phyloP scores from a whole-genome alignment of 208 protist species.

The Histomonas meleagridis region DNA sequence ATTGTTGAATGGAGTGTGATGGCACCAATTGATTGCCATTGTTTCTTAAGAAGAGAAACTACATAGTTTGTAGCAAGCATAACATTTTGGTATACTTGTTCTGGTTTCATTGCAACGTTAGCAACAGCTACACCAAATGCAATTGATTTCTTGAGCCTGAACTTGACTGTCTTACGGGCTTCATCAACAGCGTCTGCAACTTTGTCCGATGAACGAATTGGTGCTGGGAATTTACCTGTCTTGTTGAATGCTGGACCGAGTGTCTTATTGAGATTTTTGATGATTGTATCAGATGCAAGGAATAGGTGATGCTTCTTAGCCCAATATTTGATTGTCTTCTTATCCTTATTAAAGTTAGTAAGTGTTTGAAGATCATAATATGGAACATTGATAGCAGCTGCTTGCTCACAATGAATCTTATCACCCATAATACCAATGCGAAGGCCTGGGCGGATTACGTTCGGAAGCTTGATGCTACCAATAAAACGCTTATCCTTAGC shows the following conservation, averaged over 20 bases:
- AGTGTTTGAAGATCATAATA: conserved; percentile 11
- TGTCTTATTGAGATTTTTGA: conserved; percentile 93
- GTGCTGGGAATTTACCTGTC: conserved; percentile 18
- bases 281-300: conserved; percentile 81
- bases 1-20: conserved; percentile 13
- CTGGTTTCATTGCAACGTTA: not conserved
- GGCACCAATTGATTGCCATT: not conserved
- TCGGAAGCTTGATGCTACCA: conserved; percentile 77
- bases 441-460: conserved; percentile 68
- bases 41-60: conserved; percentile 15
- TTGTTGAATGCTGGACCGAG: too few species aligned
- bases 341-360: not conserved
- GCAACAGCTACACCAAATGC: not conserved
- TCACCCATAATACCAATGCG: conserved; percentile 81
- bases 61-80: conserved; percentile 22
- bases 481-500: conserved; percentile 98
- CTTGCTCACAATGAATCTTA: conserved; percentile 77
- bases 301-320: conserved; percentile 96
- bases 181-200: conserved; percentile 10
- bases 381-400: conserved; percentile 59
- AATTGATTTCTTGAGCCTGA: conserved; percentile 8
- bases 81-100: conserved; percentile 8
- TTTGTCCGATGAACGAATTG: not conserved
- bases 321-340: conserved; percentile 43
- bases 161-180: not conserved